These are phyloP conservation scores for Quaeritorhiza haematococci DNA, from an alignment of 371 early-diverging fungal genomes.

Conservation along the genomic window DNA sequence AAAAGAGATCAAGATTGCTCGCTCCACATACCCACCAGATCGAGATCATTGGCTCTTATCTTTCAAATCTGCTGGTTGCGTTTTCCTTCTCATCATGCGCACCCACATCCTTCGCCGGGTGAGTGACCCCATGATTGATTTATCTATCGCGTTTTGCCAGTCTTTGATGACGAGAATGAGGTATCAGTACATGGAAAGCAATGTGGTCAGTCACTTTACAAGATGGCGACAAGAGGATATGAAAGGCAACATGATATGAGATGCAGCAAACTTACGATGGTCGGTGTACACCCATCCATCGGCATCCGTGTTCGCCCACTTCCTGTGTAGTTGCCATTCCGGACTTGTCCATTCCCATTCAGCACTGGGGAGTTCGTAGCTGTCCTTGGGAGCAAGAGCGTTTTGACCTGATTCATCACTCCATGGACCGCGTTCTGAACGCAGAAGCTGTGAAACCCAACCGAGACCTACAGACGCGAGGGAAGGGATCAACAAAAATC, in stretches of 20 bases:
- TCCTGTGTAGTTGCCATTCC: slow-evolving; percentile 33
- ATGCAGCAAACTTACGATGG: slow-evolving; percentile 27
- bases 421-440: slow-evolving; percentile 40
- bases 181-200: no score
- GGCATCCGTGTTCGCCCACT: slow-evolving; percentile 30
- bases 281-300: slow-evolving; percentile 45
- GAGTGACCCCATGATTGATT: slow-evolving; percentile 21
- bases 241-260: background rate
- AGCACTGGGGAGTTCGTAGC: slow-evolving; percentile 22
- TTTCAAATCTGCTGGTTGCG: no score
- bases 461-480: slow-evolving; percentile 38
- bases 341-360: slow-evolving; percentile 33
- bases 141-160: slow-evolving; percentile 8
- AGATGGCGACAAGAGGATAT: no score
- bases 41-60: no score
- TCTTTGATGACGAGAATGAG: background rate
- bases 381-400: slow-evolving; percentile 25
- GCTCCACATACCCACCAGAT: no score
- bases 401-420: slow-evolving; percentile 36
- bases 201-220: no score
- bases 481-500: background rate
- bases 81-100: slow-evolving; percentile 33
- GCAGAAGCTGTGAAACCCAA: slow-evolving; percentile 39
- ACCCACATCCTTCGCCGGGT: slow-evolving; percentile 45
- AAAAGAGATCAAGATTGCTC: no score